Evolutionary conservation across 495 filamentous ascomycete genomes (phyloP).

Genomic region (Penicillium ucsense): DNA sequence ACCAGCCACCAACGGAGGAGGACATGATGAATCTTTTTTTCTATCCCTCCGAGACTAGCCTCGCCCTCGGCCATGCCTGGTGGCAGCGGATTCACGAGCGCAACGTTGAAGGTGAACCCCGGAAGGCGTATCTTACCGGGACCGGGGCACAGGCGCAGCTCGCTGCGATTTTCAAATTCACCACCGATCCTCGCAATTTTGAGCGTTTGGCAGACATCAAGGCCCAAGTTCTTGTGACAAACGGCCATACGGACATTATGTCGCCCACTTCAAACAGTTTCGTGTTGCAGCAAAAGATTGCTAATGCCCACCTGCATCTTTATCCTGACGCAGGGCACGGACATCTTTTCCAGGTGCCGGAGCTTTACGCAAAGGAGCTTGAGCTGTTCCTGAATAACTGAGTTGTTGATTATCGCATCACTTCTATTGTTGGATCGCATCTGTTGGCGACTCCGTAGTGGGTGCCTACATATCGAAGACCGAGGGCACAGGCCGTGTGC

Average conservation of each 20-base stretch:
- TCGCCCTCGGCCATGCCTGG: not conserved
- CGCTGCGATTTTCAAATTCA: slow-evolving; percentile 1
- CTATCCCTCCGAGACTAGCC: not conserved
- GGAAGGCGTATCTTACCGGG: not conserved
- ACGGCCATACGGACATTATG: slow-evolving; percentile 1
- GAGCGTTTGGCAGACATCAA: not conserved
- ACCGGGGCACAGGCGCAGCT: not conserved
- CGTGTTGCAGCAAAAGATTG: not conserved
- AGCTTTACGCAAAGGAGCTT: slow-evolving; percentile 1
- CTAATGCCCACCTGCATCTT: not conserved
- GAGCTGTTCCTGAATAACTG: slow-evolving; percentile 1
- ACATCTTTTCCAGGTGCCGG: slow-evolving; percentile 2
- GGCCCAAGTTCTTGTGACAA: slow-evolving; percentile 1
- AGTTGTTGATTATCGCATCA: not conserved
- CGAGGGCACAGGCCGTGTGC: not conserved
- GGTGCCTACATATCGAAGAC: not conserved
- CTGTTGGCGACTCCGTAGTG: not conserved
- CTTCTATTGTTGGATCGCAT: not conserved
- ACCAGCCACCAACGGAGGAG: slow-evolving; percentile 1
- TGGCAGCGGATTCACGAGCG: slow-evolving; percentile 1
- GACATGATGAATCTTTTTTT: not conserved
- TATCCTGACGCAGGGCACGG: not conserved
- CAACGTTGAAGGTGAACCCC: not conserved
- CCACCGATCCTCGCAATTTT: not conserved
- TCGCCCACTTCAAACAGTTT: not conserved